phyloP scores from a whole-genome alignment of 495 filamentous ascomycete species.

The Aspergillus biplanus region DNA sequence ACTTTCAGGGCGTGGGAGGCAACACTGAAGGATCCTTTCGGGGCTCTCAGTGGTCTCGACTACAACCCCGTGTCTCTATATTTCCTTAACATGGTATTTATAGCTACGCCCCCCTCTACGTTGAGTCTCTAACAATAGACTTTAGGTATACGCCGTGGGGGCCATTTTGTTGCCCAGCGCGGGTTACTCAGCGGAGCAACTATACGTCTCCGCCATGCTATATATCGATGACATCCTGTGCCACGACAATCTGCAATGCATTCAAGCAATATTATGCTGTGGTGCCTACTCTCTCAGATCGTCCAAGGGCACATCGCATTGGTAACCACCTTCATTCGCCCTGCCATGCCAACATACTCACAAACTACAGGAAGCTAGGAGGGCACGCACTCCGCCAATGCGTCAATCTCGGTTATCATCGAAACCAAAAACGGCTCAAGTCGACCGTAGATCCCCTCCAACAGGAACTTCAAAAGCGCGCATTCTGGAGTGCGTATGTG shows the following conservation, averaged over 20 bases:
- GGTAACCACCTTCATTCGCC: neutral
- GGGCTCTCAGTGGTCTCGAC: no score
- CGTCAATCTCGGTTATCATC: neutral
- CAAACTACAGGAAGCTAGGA: neutral
- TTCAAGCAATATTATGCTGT: neutral
- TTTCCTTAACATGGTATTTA: no score
- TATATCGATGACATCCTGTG: neutral
- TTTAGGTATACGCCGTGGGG: neutral
- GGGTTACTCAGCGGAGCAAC: no score
- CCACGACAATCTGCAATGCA: neutral
- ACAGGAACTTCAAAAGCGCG: neutral
- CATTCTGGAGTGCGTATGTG: conserved; percentile 1
- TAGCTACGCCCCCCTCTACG: no score
- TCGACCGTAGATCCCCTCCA: neutral
- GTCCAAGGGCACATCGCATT: neutral
- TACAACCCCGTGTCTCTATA: no score
- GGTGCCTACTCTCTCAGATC: neutral
- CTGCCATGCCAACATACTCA: neutral
- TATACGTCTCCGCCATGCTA: neutral
- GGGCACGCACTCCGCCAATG: neutral
- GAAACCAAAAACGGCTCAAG: neutral
- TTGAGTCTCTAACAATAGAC: no score
- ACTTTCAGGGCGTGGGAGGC: neutral
- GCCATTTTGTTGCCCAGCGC: neutral
- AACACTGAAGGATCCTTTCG: neutral